These are phyloP conservation scores for Apiotrichum mycotoxinovorans DNA, from an alignment of 1,284 basidiomycete genomes.

Conservation along the genomic window DNA sequence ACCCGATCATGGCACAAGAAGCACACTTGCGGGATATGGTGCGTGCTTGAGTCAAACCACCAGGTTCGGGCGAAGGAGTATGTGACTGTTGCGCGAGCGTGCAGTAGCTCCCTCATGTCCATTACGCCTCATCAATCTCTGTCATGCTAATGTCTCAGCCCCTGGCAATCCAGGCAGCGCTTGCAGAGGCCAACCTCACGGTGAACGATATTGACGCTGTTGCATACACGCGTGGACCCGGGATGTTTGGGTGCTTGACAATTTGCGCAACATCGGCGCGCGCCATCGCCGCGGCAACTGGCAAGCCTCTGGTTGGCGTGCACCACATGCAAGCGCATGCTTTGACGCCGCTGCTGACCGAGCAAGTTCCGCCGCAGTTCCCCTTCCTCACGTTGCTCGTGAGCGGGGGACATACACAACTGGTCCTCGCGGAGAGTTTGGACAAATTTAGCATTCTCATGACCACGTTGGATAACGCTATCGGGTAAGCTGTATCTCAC, in stretches of 20 bases:
- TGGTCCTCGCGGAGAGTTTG: constrained; percentile 66
- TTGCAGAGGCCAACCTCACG: constrained; percentile 61
- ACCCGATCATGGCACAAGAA: constrained; percentile 70
- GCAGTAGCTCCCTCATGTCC: too few species aligned
- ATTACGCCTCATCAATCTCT: too few species aligned
- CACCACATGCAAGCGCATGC: constrained; percentile 99
- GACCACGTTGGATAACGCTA: constrained; percentile 68
- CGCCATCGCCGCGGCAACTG: constrained; percentile 67
- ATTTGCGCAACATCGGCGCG: constrained; percentile 76
- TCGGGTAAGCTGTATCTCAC: constrained; percentile 56
- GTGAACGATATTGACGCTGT: constrained; percentile 72
- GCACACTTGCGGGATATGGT: constrained; percentile 69
- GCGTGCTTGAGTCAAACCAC: constrained; percentile 27
- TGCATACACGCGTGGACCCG: constrained; percentile 87
- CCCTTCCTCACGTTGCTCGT: constrained; percentile 84
- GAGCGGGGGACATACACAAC: constrained; percentile 85
- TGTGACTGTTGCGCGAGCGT: too few species aligned
- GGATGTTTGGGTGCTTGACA: constrained; percentile 73
- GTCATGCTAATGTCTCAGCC: constrained; percentile 56
- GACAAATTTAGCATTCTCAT: constrained; percentile 67
- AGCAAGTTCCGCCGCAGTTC: constrained; percentile 59
- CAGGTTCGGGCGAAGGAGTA: neutral
- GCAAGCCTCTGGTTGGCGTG: constrained; percentile 79
- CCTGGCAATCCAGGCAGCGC: constrained; percentile 63
- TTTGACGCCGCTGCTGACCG: constrained; percentile 73